Conservation (phyloP, 2,329 filamentous ascomycete species). For the Gremmenia infestans region DNA sequence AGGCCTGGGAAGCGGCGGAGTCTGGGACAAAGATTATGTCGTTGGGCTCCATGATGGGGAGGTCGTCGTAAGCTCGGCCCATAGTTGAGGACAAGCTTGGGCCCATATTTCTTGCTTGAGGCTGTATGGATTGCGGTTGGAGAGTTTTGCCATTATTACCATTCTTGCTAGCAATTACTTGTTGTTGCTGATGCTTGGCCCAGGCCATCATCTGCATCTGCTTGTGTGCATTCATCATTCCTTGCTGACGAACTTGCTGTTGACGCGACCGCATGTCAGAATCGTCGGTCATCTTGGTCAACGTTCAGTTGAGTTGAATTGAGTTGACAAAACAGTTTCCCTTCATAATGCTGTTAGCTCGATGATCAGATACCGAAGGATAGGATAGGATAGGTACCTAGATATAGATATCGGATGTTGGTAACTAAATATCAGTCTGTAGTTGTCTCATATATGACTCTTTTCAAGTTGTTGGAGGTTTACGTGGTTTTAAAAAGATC, state of each 20-base stretch:
- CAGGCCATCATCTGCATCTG: background rate
- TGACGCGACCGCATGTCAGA: background rate
- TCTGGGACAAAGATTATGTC: background rate
- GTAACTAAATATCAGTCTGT: no score
- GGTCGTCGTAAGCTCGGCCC: background rate
- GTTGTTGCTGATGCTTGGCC: background rate
- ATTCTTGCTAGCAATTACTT: background rate
- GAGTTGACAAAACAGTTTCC: background rate
- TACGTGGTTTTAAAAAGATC: no score
- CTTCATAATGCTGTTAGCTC: no score
- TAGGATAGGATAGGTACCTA: no score
- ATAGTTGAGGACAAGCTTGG: background rate
- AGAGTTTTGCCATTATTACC: background rate
- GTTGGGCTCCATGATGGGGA: background rate
- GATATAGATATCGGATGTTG: no score
- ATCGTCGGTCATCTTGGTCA: background rate
- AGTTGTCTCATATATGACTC: no score
- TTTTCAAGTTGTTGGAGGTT: no score
- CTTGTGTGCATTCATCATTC: background rate
- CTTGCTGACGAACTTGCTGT: background rate
- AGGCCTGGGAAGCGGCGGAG: background rate
- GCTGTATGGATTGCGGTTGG: background rate
- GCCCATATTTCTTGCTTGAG: background rate
- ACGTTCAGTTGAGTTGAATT: background rate
- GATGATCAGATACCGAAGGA: no score